phyloP scores from a whole-genome alignment of 2,329 filamentous ascomycete species.

The Trichophyton simii region DNA sequence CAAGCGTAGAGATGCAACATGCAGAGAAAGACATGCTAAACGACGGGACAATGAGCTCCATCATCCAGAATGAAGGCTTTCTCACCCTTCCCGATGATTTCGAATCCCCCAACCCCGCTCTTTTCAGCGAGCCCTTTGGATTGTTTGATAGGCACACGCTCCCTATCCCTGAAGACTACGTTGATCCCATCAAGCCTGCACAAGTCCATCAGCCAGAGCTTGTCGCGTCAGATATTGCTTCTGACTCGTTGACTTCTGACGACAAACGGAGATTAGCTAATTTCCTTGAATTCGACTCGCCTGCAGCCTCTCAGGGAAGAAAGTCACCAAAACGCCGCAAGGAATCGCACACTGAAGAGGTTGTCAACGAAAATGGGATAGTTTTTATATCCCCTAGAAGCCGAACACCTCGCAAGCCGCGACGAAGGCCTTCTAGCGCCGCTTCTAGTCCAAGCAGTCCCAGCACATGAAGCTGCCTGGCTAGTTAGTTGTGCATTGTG shows the following conservation, averaged over 20 bases:
- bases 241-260: neutral
- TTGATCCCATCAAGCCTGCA: neutral
- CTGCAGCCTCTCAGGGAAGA: neutral
- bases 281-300: neutral
- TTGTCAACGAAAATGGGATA: constrained; percentile 2
- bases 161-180: constrained; percentile 22
- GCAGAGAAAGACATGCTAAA: constrained; percentile 47
- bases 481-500: neutral
- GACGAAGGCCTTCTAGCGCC: neutral
- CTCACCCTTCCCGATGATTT: constrained; percentile 31
- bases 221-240: neutral
- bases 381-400: neutral
- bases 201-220: neutral
- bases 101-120: constrained; percentile 17
- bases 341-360: neutral
- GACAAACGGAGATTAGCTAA: neutral
- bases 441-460: neutral
- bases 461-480: neutral
- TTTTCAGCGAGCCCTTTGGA: constrained; percentile 19
- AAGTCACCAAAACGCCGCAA: neutral
- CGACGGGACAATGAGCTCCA: constrained; percentile 44
- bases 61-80: constrained; percentile 45
- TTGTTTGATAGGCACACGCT: constrained; percentile 30
- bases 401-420: constrained; percentile 1
- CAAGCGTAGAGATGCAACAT: constrained; percentile 43